Evolutionary conservation across 306 rosid genomes (phyloP).

Genomic region (Carpinus viminea): DNA sequence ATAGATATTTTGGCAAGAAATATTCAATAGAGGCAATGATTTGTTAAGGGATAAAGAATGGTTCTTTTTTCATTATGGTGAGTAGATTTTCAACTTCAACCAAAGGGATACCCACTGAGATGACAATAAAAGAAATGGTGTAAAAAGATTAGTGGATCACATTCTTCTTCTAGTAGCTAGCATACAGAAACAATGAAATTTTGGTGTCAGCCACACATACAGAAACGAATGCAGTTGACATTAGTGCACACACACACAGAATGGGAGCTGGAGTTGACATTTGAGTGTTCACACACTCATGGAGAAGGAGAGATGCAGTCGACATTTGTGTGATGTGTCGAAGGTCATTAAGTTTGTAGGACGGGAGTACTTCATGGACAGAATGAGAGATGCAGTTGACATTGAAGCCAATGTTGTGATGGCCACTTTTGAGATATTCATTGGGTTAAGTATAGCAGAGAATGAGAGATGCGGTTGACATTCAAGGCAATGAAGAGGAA

Average conservation of each 20-base stretch:
- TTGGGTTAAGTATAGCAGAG: neutral
- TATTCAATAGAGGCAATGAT: neutral
- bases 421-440: neutral
- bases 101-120: neutral
- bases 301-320: neutral
- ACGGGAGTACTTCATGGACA: neutral
- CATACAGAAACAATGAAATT: too few species aligned
- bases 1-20: neutral
- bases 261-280: neutral
- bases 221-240: too few species aligned
- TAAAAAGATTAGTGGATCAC: neutral
- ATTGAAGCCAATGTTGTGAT: neutral
- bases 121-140: neutral
- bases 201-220: too few species aligned
- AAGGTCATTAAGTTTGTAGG: too few species aligned
- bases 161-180: neutral
- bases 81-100: neutral
- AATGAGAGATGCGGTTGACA: neutral
- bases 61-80: neutral
- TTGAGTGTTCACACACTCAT: neutral
- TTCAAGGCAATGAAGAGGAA: neutral
- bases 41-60: neutral
- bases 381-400: neutral
- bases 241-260: too few species aligned
- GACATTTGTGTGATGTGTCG: neutral